phyloP scores from a whole-genome alignment of 768 basidiomycete genomes.

The Boletus pseudopeckii region DNA sequence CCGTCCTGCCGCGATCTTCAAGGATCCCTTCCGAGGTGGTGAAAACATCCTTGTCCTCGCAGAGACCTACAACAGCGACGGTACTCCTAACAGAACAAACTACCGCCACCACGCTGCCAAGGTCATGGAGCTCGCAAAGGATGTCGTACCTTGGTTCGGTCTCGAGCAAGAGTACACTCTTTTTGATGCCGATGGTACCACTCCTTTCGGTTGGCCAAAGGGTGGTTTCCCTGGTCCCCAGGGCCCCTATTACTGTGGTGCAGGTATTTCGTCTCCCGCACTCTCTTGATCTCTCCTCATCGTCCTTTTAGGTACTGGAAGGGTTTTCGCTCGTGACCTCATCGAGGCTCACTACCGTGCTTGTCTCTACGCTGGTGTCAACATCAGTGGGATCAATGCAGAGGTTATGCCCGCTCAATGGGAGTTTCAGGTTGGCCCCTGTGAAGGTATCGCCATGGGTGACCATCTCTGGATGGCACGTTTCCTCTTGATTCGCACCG shows the following conservation, averaged over 20 bases:
- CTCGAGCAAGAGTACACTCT: conserved; percentile 99
- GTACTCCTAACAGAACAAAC: conserved; percentile 96
- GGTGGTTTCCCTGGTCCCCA: conserved; percentile 99
- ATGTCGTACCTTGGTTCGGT: conserved; percentile 88
- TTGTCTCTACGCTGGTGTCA: conserved; percentile 91
- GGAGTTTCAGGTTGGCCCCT: conserved; percentile 99
- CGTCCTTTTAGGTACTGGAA: conserved; percentile 71
- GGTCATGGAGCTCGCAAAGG: conserved; percentile 90
- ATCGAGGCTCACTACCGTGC: conserved; percentile 99
- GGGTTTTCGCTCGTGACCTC: conserved; percentile 97
- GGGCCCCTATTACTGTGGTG: conserved; percentile 99
- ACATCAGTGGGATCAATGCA: conserved; percentile 99
- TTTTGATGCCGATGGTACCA: conserved; percentile 79
- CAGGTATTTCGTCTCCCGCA: conserved; percentile 49
- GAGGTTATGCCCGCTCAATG: conserved; percentile 99
- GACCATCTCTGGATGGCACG: conserved; percentile 99
- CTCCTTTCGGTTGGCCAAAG: conserved; percentile 95
- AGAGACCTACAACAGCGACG: conserved; percentile 98
- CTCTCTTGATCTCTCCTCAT: conserved; percentile 3
- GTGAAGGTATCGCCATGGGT: conserved; percentile 96
- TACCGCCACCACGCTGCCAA: conserved; percentile 92
- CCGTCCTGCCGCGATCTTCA: conserved; percentile 95
- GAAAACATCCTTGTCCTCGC: conserved; percentile 97
- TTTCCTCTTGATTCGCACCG: conserved; percentile 91
- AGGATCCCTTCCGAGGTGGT: conserved; percentile 98